Conservation (phyloP, 129 eudicot genomes). For the Chrysanthemum seticuspe region DNA sequence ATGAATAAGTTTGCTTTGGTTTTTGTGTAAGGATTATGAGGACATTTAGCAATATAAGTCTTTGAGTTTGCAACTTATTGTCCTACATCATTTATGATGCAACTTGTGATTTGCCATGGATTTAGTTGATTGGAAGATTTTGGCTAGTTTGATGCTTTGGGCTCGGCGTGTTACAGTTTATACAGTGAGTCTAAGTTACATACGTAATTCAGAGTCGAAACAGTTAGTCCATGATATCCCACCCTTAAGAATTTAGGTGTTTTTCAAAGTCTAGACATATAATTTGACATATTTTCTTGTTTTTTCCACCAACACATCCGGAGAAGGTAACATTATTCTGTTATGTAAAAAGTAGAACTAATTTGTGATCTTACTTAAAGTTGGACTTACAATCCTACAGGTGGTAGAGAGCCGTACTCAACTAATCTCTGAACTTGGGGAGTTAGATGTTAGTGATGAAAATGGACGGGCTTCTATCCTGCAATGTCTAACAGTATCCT, state of each 20-base stretch:
- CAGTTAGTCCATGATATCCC: neutral
- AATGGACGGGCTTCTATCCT: slow-evolving; percentile 49
- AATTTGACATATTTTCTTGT: too few species aligned
- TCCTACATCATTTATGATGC: too few species aligned
- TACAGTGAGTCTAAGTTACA: too few species aligned
- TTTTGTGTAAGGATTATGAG: too few species aligned
- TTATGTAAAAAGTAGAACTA: neutral
- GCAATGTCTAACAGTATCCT: slow-evolving; percentile 68
- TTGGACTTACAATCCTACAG: slow-evolving; percentile 26
- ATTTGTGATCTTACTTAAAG: too few species aligned
- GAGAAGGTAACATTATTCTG: neutral
- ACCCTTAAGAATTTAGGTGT: neutral
- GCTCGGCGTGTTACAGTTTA: too few species aligned
- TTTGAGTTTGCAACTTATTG: neutral
- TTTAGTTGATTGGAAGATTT: slow-evolving; percentile 6
- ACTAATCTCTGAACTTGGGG: slow-evolving; percentile 58
- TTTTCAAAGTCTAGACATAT: too few species aligned
- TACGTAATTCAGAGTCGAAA: neutral
- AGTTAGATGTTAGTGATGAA: slow-evolving; percentile 43
- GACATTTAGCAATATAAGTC: too few species aligned
- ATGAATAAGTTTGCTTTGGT: too few species aligned
- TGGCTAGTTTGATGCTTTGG: neutral
- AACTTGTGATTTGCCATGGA: neutral
- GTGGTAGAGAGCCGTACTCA: slow-evolving; percentile 84
- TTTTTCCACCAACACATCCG: neutral